These are phyloP conservation scores for Leishmania amazonensis DNA, from an alignment of 208 protist species.

Conservation along the genomic window DNA sequence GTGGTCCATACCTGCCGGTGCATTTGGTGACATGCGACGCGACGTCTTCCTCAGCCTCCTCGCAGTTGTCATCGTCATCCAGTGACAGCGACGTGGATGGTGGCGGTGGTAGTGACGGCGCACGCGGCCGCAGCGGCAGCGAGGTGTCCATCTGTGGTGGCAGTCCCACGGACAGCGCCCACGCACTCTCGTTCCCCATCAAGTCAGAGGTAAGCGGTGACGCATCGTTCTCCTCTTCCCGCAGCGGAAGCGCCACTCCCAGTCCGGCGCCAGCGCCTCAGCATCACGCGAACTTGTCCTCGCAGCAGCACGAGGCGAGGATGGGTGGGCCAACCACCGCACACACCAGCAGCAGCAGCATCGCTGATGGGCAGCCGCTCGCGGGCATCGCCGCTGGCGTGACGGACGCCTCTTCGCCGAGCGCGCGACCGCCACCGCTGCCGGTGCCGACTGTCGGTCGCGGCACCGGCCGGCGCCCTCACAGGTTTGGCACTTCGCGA, in stretches of 20 bases:
- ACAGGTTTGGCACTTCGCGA: conserved; percentile 6
- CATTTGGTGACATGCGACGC: conserved; percentile 27
- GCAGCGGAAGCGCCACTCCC: conserved; percentile 3
- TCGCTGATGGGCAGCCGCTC: conserved; percentile 1
- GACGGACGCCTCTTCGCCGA: neutral
- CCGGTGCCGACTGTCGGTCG: conserved; percentile 6
- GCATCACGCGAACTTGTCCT: neutral
- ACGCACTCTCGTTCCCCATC: neutral
- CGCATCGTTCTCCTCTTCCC: neutral
- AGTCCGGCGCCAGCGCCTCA: conserved; percentile 4
- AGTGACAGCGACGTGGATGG: conserved; percentile 3
- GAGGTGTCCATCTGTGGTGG: neutral
- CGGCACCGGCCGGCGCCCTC: conserved; percentile 23
- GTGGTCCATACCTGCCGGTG: conserved; percentile 39
- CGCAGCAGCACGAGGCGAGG: neutral
- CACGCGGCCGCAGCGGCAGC: conserved; percentile 1
- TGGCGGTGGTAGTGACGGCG: conserved; percentile 1
- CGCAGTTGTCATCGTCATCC: neutral
- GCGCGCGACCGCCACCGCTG: neutral
- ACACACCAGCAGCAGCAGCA: neutral
- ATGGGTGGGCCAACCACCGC: neutral
- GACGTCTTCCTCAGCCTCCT: conserved; percentile 10
- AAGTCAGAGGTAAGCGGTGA: neutral
- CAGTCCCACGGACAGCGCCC: conserved; percentile 2
- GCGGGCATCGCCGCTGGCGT: neutral